A percentile compares a stretch with the other conserved stretches of the same genome.
These are phyloP conservation scores for Mucor velutinosus DNA, from an alignment of 371 early-diverging fungal genomes.

Conservation along the genomic window DNA sequence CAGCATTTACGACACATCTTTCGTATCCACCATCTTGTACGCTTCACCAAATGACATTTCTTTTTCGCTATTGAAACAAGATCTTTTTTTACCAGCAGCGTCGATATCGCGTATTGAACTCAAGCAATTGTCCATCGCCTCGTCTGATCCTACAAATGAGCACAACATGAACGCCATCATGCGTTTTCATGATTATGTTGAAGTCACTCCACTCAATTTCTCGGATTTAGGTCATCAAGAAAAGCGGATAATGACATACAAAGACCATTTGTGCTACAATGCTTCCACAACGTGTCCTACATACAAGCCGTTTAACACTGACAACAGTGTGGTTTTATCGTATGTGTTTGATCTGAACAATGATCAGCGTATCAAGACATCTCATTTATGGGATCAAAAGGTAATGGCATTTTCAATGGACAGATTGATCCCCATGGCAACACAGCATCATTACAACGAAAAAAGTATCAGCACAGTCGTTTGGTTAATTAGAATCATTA, in stretches of 20 bases:
- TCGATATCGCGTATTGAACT: not conserved
- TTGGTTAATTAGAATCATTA: not conserved
- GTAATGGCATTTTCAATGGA: not conserved
- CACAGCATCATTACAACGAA: not conserved
- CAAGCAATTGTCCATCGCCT: not conserved
- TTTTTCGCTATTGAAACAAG: not conserved
- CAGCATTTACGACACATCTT: not conserved
- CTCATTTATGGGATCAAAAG: conserved; percentile 3
- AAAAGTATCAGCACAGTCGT: not conserved
- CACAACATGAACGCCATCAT: not conserved
- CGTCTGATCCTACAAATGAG: not conserved
- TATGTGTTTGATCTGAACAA: not conserved
- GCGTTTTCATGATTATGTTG: not conserved
- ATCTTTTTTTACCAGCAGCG: not conserved
- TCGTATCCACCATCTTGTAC: not conserved
- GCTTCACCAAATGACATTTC: not conserved
- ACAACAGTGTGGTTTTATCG: not conserved
- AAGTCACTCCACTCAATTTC: not conserved
- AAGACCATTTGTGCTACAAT: not conserved
- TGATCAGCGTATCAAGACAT: not conserved
- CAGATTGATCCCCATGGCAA: not conserved
- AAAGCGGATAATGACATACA: not conserved
- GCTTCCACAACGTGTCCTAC: not conserved
- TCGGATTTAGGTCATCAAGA: not conserved
- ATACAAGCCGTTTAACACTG: not conserved